A percentile compares a stretch with the other conserved stretches of the same genome.
Conservation (phyloP, 768 basidiomycete species). For the Cubamyces sp. region DNA sequence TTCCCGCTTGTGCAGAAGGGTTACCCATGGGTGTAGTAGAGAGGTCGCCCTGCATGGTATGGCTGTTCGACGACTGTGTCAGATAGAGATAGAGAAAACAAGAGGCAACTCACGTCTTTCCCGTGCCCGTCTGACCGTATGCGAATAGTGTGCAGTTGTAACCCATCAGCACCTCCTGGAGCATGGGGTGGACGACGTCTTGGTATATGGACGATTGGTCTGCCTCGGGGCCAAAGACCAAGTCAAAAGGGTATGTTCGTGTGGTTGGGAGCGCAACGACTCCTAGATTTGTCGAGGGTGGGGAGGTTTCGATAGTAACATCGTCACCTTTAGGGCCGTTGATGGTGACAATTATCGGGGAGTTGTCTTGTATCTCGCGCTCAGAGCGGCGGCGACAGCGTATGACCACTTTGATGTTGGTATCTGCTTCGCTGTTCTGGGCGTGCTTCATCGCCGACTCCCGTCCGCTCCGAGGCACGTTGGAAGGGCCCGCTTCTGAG, state of each 20-base stretch:
- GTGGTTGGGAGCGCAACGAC: constrained; percentile 74
- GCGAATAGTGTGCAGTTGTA: constrained; percentile 99
- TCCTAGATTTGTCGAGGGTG: constrained; percentile 72
- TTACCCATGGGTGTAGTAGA: constrained; percentile 82
- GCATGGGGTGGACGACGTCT: constrained; percentile 90
- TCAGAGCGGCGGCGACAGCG: constrained; percentile 87
- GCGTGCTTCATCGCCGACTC: constrained; percentile 8
- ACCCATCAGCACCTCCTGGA: constrained; percentile 91
- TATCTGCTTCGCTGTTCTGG: constrained; percentile 53
- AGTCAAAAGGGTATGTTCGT: constrained; percentile 91
- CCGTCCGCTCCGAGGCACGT: not conserved
- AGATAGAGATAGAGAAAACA: not conserved
- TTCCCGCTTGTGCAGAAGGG: constrained; percentile 88
- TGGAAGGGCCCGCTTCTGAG: constrained; percentile 17
- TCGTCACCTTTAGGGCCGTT: constrained; percentile 75
- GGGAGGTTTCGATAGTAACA: constrained; percentile 79
- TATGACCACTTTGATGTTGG: constrained; percentile 92
- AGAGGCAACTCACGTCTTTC: constrained; percentile 81
- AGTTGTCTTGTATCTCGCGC: constrained; percentile 82
- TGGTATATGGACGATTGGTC: constrained; percentile 94
- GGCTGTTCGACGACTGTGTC: constrained; percentile 44
- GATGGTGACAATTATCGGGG: constrained; percentile 85
- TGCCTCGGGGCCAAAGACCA: constrained; percentile 96
- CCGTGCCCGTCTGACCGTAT: constrained; percentile 98
- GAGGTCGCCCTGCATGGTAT: constrained; percentile 98